Base-by-base conservation (phyloP, 2,329 filamentous ascomycete species). In the Parasarocladium wereldwijsianum region DNA sequence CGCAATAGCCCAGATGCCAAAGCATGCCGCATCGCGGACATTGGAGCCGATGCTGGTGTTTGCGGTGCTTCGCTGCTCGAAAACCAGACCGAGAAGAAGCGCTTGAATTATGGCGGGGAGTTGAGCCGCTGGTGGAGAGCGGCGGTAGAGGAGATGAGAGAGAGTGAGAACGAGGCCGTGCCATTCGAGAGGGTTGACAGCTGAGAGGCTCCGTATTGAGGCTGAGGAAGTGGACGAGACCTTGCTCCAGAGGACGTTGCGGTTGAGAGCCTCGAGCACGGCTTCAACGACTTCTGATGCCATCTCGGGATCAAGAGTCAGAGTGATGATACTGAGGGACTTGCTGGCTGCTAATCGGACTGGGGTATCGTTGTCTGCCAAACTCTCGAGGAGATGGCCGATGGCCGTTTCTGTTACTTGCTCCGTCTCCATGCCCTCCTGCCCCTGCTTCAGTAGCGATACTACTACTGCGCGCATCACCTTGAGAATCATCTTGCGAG, bases 1-100 rank as follows among this genome's bases (percentile, higher is more conserved):
- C 14, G 87, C 83, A 6, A 96, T 52, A 2, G 86, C 80, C 90
- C 90, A 98, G 15, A 96, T 77, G 6, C 90, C 90, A 49, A 96
- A 98, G 49, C 86, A 94, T 3, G 90, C 84, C 9, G 90, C 87
- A 56, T 98, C 90, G 26, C 90, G 73, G 11, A 98, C 86, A 41
- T 92, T 93, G 2, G 82, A 78, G 2, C 90, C 90, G 8, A 87
- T 64, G 3, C 83, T 86, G 9, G 69, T 74, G n/a, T 90, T 87
- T 3, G 83, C 84, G 1, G 83, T 70, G 26, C 78, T 81, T 34
- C 86, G 70, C 44, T 93, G 84, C 51, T 98, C 86, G 46, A 96
- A 98, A 1, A 75, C 74, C 16, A 96, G 61, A 0, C 84, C 86
- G 8, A 81, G 67, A 1, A 93, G 57, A 11, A 96, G 62, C 3